These are phyloP conservation scores for Backusella australiensis DNA, from an alignment of 192 early-diverging fungal genomes.

Conservation along the genomic window DNA sequence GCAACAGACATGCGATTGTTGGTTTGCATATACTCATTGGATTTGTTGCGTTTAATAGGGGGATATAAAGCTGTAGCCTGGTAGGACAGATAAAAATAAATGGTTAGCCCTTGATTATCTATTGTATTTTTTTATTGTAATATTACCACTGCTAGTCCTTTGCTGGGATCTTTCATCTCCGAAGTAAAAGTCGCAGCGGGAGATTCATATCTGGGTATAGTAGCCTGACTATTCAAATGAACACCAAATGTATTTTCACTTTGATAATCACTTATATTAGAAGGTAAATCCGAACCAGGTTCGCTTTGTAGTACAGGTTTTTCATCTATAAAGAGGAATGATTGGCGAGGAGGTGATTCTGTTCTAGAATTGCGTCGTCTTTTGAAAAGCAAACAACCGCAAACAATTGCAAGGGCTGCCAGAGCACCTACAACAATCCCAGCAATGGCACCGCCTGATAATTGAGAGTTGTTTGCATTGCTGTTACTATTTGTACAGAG, in stretches of 20 bases:
- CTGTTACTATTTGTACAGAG: background rate
- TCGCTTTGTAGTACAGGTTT: background rate
- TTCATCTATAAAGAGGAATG: background rate
- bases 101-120: background rate
- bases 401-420: background rate
- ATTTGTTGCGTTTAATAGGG: background rate
- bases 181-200: background rate
- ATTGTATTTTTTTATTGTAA: background rate
- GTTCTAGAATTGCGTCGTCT: background rate
- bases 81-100: background rate
- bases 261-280: background rate
- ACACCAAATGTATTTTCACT: background rate
- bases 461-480: background rate
- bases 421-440: background rate
- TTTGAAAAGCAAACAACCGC: background rate
- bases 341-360: background rate
- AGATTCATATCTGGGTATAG: background rate
- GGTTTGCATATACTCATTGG: background rate
- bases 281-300: background rate
- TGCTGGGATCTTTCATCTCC: background rate
- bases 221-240: background rate
- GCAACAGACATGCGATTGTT: background rate
- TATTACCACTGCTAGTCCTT: background rate
- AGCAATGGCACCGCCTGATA: background rate
- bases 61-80: background rate